Percentiles rank a stretch among this genome's conserved stretches.
Conservation (phyloP, 2,329 filamentous ascomycete genomes). For the Colletotrichum falcatum region DNA sequence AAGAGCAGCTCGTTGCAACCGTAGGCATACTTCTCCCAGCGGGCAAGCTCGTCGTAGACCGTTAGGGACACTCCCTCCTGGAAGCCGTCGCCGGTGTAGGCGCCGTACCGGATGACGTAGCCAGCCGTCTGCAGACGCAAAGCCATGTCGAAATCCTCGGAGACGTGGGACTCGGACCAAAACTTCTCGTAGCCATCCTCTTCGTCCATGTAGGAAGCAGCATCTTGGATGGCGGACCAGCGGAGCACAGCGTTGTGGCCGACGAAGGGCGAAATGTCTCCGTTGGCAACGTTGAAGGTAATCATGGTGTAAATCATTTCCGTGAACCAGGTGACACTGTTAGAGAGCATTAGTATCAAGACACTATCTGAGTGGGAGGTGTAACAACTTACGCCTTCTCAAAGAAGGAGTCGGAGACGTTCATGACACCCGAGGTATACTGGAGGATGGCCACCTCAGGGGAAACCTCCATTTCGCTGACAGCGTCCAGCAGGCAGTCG, state of each 20-base stretch:
- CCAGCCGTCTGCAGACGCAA: slow-evolving; percentile 77
- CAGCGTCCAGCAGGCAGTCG: slow-evolving; percentile 77
- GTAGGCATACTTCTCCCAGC: slow-evolving; percentile 81
- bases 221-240: slow-evolving; percentile 63
- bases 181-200: slow-evolving; percentile 73
- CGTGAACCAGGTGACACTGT: slow-evolving; percentile 79
- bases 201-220: slow-evolving; percentile 52
- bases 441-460: slow-evolving; percentile 79
- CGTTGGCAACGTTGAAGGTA: slow-evolving; percentile 75
- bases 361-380: neutral
- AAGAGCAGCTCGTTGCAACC: slow-evolving; percentile 79
- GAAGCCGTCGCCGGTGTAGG: slow-evolving; percentile 77
- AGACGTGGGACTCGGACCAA: slow-evolving; percentile 82
- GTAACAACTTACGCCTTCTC: slow-evolving; percentile 65
- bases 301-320: slow-evolving; percentile 82
- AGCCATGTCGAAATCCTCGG: slow-evolving; percentile 82
- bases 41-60: slow-evolving; percentile 77
- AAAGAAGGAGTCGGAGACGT: slow-evolving; percentile 78
- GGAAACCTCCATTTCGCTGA: slow-evolving; percentile 76
- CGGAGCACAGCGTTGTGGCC: slow-evolving; percentile 82
- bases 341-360: slow-evolving; percentile 47
- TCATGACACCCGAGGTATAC: slow-evolving; percentile 81
- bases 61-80: slow-evolving; percentile 80
- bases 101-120: slow-evolving; percentile 75
- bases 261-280: slow-evolving; percentile 80